Base-by-base conservation (phyloP, 345 rosid genomes). In the Eucalyptus caleyi region DNA sequence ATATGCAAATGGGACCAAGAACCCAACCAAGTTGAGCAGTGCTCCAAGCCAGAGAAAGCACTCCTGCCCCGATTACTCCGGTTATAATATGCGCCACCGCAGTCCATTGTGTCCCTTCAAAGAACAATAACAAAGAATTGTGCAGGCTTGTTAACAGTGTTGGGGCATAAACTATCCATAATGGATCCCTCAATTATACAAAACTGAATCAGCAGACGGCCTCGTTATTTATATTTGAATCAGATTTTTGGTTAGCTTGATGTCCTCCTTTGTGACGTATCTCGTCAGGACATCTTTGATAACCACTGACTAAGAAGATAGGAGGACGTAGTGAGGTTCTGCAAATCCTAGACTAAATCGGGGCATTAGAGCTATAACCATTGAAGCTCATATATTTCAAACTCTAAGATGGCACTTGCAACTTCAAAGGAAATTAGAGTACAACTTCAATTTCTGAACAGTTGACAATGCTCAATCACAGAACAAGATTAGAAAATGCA, bases 1-100 rank as follows among this genome's bases (percentile, higher is more conserved):
- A 1, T 69, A 95, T 87, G 87, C 90, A 85, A 12, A 90, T 16
- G 18, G 99, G 98, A 82, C 97, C 98, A 18, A 93, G 96, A 62
- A 96, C 88, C 98, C 99, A 96, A 8, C 98, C 98, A 3, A 96
- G 94, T 88, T 95, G 94, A 11, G 97, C 95, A 27, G 90, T 90
- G 88, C 96, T 92, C 98, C 98, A 97, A 18, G 97, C 96, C 15
- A 97, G 94, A 2, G 99, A 97, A 72, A 96, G 90, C 44, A 97
- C 97, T 87, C 98, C 99, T 16, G 98, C 95, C 56, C 98, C 98
- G 40, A 96, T 94, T 89, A 97, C 97, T 87, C 96, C 97, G 11
- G 98, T 94, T 89, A 97, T 96, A 47, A 95, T 91, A 89, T 95
- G 97, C 8, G 97, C 94, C 88, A 91, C 88, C 6, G 97, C 97